Base-by-base conservation (phyloP, 2,329 filamentous ascomycete genomes). In the Blastomyces parvus region DNA sequence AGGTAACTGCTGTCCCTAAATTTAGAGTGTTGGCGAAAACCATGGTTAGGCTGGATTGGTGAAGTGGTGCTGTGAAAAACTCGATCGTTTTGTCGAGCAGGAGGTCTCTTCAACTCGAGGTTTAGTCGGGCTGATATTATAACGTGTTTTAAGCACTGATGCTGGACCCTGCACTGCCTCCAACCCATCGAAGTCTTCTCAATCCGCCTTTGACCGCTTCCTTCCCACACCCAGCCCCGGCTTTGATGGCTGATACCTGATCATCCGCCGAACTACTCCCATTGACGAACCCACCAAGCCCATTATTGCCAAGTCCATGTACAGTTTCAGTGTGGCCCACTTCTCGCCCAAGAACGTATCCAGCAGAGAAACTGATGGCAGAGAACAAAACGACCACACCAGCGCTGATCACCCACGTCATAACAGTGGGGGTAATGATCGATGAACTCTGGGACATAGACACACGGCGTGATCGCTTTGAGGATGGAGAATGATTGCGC, bases 331-430 rank as follows among this genome's bases (percentile, higher is more conserved):
- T 74, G 60, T 79, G 77, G 1, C 83, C 84, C 4, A 83, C 80
- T 66, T 87, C 84, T 62, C 80, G 80, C 13, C 85, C 85, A 17
- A 86, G 78, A 17, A 83, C 81, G 68, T 87, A 87, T 1, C 85
- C 85, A 3, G 85, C 85, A 0, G 83, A 83, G 71, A 87, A 88
- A 68, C 84, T 85, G 65, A 87, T 81, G 1, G 85, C 85, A 19
- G 83, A 85, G 62, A 87, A 82, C 0, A 87, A 78, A 2, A 87
- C 83, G 1, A 87, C 83, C 22, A 87, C 84, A 1, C 85, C 84
- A 0, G 85, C 85, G 59, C 83, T 85, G 57, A 87, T 81, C 4
- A 87, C 82, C 85, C 85, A 88, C 0, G 85, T 86, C 67, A 87
- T 81, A 9, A 87, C 74, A 0, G 85, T 87, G 0, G 85, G 85